Evolutionary conservation across 352 stramenopile species (phyloP).

Genomic region (Pythium dissimile): DNA sequence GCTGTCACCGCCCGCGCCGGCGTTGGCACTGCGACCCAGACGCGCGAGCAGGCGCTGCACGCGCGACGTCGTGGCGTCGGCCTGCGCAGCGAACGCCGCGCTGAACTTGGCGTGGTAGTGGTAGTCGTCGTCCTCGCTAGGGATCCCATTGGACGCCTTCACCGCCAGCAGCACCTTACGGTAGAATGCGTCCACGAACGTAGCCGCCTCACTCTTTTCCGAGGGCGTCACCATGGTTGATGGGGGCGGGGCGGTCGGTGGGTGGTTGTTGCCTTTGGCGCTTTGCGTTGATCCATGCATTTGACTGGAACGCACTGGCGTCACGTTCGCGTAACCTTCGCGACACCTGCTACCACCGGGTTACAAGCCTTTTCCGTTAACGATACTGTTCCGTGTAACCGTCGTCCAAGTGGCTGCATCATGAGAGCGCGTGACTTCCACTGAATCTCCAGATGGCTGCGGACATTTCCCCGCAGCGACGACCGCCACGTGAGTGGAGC

Average conservation of each 20-base stretch:
- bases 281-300: background rate
- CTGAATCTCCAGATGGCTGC: background rate
- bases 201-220: conserved; percentile 19
- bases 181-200: conserved; percentile 64
- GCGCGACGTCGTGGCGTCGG: conserved; percentile 33
- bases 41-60: conserved; percentile 51
- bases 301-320: conserved; percentile 25
- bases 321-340: conserved; percentile 20
- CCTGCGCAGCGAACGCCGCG: conserved; percentile 39
- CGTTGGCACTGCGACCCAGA: conserved; percentile 22
- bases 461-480: background rate
- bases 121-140: conserved; percentile 79
- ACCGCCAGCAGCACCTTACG: conserved; percentile 72
- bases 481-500: conserved; percentile 37
- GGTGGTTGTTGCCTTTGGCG: conserved; percentile 1
- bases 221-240: conserved; percentile 4
- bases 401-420: no score
- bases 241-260: background rate
- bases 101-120: conserved; percentile 83
- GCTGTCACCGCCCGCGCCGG: conserved; percentile 7
- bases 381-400: no score
- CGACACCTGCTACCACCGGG: background rate
- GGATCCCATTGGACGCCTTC: conserved; percentile 78
- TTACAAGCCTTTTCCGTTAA: background rate
- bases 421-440: conserved; percentile 13